These are phyloP conservation scores for Nematocida sp. DNA, from an alignment of 371 early-diverging fungal species.

Conservation along the genomic window DNA sequence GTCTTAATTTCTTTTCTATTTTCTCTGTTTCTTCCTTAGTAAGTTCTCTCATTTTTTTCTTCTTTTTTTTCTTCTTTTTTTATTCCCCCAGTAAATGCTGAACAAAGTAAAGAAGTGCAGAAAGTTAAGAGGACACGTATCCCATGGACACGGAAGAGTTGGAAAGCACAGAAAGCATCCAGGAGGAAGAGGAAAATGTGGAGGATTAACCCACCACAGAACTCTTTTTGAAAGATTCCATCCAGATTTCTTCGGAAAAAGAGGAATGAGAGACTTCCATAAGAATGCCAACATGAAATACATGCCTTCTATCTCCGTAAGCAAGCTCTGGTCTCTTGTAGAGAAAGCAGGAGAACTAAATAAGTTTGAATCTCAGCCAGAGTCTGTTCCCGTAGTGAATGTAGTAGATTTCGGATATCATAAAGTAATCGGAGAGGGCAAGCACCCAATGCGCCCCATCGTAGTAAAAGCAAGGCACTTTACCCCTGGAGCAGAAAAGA, in stretches of 20 bases:
- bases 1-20: conserved; percentile 60
- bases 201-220: conserved; percentile 98
- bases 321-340: conserved; percentile 86
- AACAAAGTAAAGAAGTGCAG: conserved; percentile 59
- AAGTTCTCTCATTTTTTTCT: conserved; percentile 61
- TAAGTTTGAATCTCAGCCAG: conserved; percentile 77
- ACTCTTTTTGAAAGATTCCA: conserved; percentile 99
- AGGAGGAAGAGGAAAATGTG: conserved; percentile 97
- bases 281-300: conserved; percentile 74
- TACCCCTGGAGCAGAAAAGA: conserved; percentile 85
- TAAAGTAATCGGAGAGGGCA: conserved; percentile 92
- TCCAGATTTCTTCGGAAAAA: conserved; percentile 99
- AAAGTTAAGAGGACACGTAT: conserved; percentile 67
- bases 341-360: conserved; percentile 76
- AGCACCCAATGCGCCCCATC: conserved; percentile 76
- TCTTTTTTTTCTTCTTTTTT: conserved; percentile 30
- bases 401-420: conserved; percentile 73
- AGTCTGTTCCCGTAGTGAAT: conserved; percentile 68
- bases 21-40: conserved; percentile 61
- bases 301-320: conserved; percentile 83
- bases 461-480: conserved; percentile 94
- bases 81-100: conserved; percentile 51
- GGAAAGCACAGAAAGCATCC: conserved; percentile 99
- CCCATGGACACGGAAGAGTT: conserved; percentile 68
- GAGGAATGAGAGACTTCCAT: conserved; percentile 92